Evolutionary conservation across 2,329 filamentous ascomycete species (phyloP).

Genomic region (Claviceps humidiphila): DNA sequence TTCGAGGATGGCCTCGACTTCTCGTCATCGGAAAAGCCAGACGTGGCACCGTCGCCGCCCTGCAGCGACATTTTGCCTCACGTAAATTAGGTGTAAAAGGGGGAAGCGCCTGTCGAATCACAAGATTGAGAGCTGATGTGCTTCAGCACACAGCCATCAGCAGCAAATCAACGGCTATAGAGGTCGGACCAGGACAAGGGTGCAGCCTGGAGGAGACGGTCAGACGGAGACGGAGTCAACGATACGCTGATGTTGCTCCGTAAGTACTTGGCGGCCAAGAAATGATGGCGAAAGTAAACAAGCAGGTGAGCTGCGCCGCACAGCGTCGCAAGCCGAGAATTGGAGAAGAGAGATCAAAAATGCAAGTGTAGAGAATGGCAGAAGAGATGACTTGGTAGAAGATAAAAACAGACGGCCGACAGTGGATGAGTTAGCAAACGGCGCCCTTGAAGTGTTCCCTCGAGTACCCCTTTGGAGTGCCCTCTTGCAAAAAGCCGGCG

Average conservation of each 20-base stretch:
- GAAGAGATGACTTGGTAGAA: background rate
- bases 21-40: constrained; percentile 11
- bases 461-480: background rate
- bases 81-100: background rate
- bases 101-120: background rate
- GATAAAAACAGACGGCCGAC: background rate
- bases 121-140: background rate
- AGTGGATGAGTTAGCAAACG: background rate
- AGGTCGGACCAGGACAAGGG: background rate
- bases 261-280: background rate
- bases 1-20: constrained; percentile 17
- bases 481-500: too few species aligned
- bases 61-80: constrained; percentile 21
- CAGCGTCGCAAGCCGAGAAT: constrained; percentile 2
- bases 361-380: constrained; percentile 1
- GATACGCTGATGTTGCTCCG: background rate
- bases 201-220: background rate
- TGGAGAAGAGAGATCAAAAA: background rate
- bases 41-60: constrained; percentile 17
- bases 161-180: background rate
- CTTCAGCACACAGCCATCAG: constrained; percentile 8
- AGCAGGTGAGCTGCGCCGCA: background rate
- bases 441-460: background rate
- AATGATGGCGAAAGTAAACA: background rate
- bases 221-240: background rate